These are phyloP conservation scores for Helotiales sp. DNA, from an alignment of 2,329 filamentous ascomycete species.

Conservation along the genomic window DNA sequence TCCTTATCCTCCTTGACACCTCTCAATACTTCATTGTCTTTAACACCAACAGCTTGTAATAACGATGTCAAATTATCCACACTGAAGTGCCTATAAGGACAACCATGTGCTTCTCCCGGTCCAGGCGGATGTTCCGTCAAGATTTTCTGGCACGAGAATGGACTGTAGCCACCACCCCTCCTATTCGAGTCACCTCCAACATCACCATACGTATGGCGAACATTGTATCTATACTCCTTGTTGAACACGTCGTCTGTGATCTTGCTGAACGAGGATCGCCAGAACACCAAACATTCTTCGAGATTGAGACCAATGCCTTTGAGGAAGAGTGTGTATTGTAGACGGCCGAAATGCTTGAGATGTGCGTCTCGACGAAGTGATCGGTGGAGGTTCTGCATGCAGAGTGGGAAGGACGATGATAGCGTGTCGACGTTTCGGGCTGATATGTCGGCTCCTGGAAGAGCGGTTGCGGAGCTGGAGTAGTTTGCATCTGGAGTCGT, in stretches of 20 bases:
- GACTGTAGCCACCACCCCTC: conserved; percentile 84
- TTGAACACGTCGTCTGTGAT: conserved; percentile 94
- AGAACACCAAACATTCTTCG: conserved; percentile 92
- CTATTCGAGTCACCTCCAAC: conserved; percentile 92
- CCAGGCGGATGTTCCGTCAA: conserved; percentile 87
- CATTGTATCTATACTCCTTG: conserved; percentile 96
- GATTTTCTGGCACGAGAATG: conserved; percentile 94
- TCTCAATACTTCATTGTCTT: conserved; percentile 76
- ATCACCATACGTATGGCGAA: conserved; percentile 93
- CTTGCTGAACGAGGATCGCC: conserved; percentile 83
- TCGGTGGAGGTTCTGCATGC: conserved; percentile 91
- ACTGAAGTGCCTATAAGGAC: conserved; percentile 91
- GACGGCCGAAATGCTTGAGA: conserved; percentile 88
- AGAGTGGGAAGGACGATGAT: conserved; percentile 83
- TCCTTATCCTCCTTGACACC: conserved; percentile 89
- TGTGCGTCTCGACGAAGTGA: conserved; percentile 86
- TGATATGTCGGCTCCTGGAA: conserved; percentile 74
- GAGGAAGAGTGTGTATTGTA: conserved; percentile 95
- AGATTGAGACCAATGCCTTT: conserved; percentile 92
- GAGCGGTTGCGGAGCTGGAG: conserved; percentile 65
- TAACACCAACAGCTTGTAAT: conserved; percentile 78
- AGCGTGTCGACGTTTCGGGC: conserved; percentile 81
- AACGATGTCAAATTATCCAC: conserved; percentile 82
- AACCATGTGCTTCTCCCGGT: conserved; percentile 90
- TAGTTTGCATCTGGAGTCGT: conserved; percentile 88